phyloP scores from a whole-genome alignment of 345 rosid genomes.

The Linum usitatissimum region DNA sequence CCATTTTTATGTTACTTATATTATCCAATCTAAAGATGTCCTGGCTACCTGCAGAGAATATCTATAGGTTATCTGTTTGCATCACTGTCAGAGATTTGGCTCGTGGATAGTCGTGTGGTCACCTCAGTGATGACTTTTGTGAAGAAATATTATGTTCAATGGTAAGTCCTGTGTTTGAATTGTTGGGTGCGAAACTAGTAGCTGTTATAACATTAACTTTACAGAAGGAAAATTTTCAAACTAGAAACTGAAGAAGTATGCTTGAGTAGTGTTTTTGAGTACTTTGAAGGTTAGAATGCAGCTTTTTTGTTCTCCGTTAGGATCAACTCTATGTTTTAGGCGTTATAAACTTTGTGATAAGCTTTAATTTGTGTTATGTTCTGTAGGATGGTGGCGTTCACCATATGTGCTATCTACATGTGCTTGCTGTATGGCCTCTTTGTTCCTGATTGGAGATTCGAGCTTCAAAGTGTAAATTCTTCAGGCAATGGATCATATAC shows the following conservation, averaged over 20 bases:
- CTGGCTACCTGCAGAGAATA: conserved; percentile 39
- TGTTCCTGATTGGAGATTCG: conserved; percentile 52
- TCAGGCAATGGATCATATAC: conserved; percentile 18
- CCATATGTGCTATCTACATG: conserved; percentile 30
- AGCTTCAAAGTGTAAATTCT: conserved; percentile 17
- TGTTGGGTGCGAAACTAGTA: neutral
- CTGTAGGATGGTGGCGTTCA: conserved; percentile 36
- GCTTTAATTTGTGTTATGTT: conserved; percentile 13
- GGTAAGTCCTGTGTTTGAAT: conserved; percentile 29
- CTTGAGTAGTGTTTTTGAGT: neutral
- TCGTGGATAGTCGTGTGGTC: conserved; percentile 26
- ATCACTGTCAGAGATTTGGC: conserved; percentile 51
- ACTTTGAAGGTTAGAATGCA: no score
- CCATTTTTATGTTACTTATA: neutral
- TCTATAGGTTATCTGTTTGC: conserved; percentile 53
- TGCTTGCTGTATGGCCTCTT: conserved; percentile 40
- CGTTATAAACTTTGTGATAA: neutral
- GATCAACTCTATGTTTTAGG: no score
- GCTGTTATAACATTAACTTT: neutral
- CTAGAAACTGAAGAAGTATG: neutral
- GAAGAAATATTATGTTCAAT: conserved; percentile 40
- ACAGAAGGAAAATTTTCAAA: neutral
- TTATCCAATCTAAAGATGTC: neutral
- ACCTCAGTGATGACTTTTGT: conserved; percentile 31
- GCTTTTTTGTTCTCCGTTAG: no score